A percentile compares a stretch with the other conserved stretches of the same genome.
phyloP scores from a whole-genome alignment of 805 yeast species.

The Ogataea nakhonphanomensis region DNA sequence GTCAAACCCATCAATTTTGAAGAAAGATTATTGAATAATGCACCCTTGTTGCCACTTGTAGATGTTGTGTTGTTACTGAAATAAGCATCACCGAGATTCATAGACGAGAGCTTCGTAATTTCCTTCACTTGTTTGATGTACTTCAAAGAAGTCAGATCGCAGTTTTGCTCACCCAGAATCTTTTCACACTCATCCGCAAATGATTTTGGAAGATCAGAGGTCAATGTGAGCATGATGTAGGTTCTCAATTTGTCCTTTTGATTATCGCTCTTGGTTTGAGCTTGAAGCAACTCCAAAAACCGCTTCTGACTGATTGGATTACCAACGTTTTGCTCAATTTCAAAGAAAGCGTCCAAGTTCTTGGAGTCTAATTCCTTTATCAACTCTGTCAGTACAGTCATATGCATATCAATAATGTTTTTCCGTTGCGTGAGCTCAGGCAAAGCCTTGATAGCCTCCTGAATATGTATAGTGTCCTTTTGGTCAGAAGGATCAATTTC shows the following conservation, averaged over 20 bases:
- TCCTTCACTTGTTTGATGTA: slow-evolving; percentile 84
- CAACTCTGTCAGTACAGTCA: slow-evolving; percentile 86
- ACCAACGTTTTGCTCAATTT: slow-evolving; percentile 80
- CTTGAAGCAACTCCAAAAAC: slow-evolving; percentile 57
- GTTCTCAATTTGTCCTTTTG: slow-evolving; percentile 79
- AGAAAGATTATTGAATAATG: slow-evolving; percentile 69
- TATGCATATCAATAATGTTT: slow-evolving; percentile 88
- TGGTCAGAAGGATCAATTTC: slow-evolving; percentile 65
- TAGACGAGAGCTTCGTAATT: slow-evolving; percentile 48
- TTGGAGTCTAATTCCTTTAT: slow-evolving; percentile 83
- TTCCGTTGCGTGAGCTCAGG: slow-evolving; percentile 92
- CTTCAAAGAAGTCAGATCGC: slow-evolving; percentile 61
- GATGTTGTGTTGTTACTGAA: slow-evolving; percentile 29
- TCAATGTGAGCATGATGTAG: slow-evolving; percentile 71
- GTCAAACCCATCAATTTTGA: slow-evolving; percentile 75
- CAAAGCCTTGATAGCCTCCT: slow-evolving; percentile 83
- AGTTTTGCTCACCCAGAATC: slow-evolving; percentile 51
- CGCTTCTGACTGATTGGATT: slow-evolving; percentile 56
- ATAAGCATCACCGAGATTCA: slow-evolving; percentile 36
- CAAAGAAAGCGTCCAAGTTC: slow-evolving; percentile 85
- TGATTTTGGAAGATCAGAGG: slow-evolving; percentile 45
- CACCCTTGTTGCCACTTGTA: slow-evolving; percentile 35
- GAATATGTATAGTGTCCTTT: slow-evolving; percentile 62
- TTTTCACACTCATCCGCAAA: slow-evolving; percentile 59
- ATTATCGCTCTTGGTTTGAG: slow-evolving; percentile 53